Base-by-base conservation (phyloP, 208 protist species). In the Trypanosoma brucei region DNA sequence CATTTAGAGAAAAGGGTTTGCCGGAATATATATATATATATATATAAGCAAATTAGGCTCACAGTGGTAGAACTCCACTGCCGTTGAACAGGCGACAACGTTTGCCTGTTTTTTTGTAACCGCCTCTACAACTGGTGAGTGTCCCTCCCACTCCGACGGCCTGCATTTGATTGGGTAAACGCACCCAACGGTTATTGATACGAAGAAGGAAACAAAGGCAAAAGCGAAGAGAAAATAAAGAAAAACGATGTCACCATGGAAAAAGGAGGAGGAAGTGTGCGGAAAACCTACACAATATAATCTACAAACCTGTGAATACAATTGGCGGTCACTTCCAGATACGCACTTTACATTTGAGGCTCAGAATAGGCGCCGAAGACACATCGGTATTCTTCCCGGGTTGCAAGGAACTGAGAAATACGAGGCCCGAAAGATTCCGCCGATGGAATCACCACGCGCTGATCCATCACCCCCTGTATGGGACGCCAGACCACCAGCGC, bases 231-330 rank as follows among this genome's bases (percentile, higher is more conserved):
- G 22, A 22, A 22, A 22, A 22, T 22, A 22, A 22, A 22, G 22
- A 22, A 22, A 22, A 22, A 22, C 22, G 22, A 22, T 46, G 42
- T 11, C 42, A 11, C 42, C 11, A 46, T 11, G 42, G 42, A 11
- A 11, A 46, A 85, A 77, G 53, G 81, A 79, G 14, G 65, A 89
- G 52, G 79, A 92, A 62, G 80, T 92, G 11, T 85, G 79, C 62
- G 86, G 83, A 3, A 92, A 92, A 68, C 82, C 82, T 0, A 92
- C 81, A 7, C 81, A 88, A 56, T 92, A 92, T 68, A 84, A 92
- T 54, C 55, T 87, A 34, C 62, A 81, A n/a, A 92, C 86, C 2
- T 69, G 78, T 13, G 70, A 92, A 59, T 92, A 89, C 51, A 68
- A 92, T 63, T 89, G 86, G 83, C 72, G 61, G 37, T 71, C 85